These are phyloP conservation scores for Gonapodya prolifera DNA, from an alignment of 192 early-diverging fungal genomes.

Conservation along the genomic window DNA sequence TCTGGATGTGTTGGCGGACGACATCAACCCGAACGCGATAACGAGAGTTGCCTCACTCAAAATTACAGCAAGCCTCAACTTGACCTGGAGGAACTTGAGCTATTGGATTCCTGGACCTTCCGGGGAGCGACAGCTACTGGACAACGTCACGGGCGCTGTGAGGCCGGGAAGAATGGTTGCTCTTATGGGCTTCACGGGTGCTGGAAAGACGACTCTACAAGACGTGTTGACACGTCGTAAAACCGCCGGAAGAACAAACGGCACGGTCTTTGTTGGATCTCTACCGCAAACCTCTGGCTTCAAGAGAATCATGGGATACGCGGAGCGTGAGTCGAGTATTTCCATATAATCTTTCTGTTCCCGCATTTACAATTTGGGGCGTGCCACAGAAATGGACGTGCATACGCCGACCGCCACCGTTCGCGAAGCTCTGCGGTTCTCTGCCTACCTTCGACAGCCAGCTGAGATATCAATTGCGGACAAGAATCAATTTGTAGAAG, in stretches of 20 bases:
- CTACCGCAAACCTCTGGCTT: constrained; percentile 28
- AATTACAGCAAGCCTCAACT: constrained; percentile 1
- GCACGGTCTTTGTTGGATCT: constrained; percentile 60
- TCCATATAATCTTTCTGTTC: neutral
- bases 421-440: constrained; percentile 62
- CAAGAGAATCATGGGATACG: constrained; percentile 2
- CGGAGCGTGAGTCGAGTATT: neutral
- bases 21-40: neutral
- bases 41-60: neutral
- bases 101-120: constrained; percentile 57
- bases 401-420: constrained; percentile 32
- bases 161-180: constrained; percentile 64
- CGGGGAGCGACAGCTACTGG: constrained; percentile 50
- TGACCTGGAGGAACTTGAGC: constrained; percentile 51
- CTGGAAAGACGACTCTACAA: constrained; percentile 67
- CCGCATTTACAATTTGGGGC: neutral
- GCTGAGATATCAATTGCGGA: constrained; percentile 43
- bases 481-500: constrained; percentile 59
- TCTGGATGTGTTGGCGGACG: neutral
- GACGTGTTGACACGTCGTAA: constrained; percentile 69
- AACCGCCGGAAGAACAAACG: constrained; percentile 52
- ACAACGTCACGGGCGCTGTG: constrained; percentile 54
- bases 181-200: constrained; percentile 66
- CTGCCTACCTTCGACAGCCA: constrained; percentile 62
- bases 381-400: neutral